phyloP scores from a whole-genome alignment of 169 alveolate genomes.

The Cryptosporidium xiaoi region DNA sequence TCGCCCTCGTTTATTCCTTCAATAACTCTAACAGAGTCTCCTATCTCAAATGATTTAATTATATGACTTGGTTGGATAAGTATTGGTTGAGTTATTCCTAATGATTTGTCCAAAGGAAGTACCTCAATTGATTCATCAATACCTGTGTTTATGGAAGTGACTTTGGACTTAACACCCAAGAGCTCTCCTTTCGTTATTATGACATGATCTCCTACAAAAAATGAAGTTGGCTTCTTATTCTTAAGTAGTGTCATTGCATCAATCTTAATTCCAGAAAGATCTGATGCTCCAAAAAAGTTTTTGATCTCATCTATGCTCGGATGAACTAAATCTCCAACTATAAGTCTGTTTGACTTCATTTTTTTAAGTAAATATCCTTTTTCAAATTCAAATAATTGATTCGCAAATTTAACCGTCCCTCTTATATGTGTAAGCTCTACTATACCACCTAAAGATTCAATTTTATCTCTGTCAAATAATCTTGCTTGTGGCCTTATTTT shows the following conservation, averaged over 20 bases:
- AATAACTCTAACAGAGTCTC: slow-evolving; percentile 85
- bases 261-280: slow-evolving; percentile 76
- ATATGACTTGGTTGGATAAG: slow-evolving; percentile 78
- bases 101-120: slow-evolving; percentile 80
- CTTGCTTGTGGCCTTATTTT: slow-evolving; percentile 79
- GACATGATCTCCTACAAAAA: slow-evolving; percentile 84
- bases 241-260: slow-evolving; percentile 57
- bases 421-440: slow-evolving; percentile 86
- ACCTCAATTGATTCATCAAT: slow-evolving; percentile 76
- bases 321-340: slow-evolving; percentile 80
- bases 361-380: slow-evolving; percentile 84
- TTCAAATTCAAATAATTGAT: slow-evolving; percentile 83
- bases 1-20: slow-evolving; percentile 86
- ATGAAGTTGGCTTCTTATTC: slow-evolving; percentile 78
- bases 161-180: slow-evolving; percentile 81
- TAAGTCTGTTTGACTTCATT: slow-evolving; percentile 81
- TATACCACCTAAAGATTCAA: slow-evolving; percentile 86
- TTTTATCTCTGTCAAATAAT: slow-evolving; percentile 84
- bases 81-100: slow-evolving; percentile 81
- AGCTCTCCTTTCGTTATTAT: slow-evolving; percentile 85
- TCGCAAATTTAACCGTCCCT: slow-evolving; percentile 86
- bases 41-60: slow-evolving; percentile 82
- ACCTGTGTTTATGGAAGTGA: slow-evolving; percentile 79
- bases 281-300: slow-evolving; percentile 79
- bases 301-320: slow-evolving; percentile 85